Conservation (phyloP, 257 asterid genomes). For the Buddleja alternifolia region DNA sequence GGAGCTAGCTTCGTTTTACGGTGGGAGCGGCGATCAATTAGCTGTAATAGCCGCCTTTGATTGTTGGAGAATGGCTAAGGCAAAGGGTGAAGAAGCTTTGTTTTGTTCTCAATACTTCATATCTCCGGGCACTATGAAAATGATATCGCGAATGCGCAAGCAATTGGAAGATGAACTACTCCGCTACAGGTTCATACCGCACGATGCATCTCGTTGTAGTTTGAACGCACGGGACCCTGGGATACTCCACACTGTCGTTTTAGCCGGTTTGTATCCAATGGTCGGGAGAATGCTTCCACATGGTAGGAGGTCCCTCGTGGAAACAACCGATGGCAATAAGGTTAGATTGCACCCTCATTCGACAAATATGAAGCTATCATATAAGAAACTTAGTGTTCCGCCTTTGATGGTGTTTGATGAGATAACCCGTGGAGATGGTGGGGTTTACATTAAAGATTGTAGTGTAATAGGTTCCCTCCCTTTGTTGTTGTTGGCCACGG, state of each 20-base stretch:
- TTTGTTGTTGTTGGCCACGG: slow-evolving; percentile 70
- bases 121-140: slow-evolving; percentile 64
- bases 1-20: slow-evolving; percentile 74
- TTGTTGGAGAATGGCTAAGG: slow-evolving; percentile 76
- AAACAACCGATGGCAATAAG: slow-evolving; percentile 74
- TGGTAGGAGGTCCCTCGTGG: slow-evolving; percentile 51
- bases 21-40: slow-evolving; percentile 86
- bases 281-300: slow-evolving; percentile 71
- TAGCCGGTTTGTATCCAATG: slow-evolving; percentile 85
- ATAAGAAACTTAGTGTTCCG: slow-evolving; percentile 28
- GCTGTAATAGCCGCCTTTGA: slow-evolving; percentile 90
- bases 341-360: slow-evolving; percentile 76
- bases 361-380: slow-evolving; percentile 47
- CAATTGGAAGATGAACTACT: slow-evolving; percentile 63
- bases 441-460: slow-evolving; percentile 66
- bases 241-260: slow-evolving; percentile 71
- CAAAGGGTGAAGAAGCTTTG: slow-evolving; percentile 51
- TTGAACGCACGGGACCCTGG: slow-evolving; percentile 80
- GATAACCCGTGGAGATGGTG: slow-evolving; percentile 85
- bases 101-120: slow-evolving; percentile 76
- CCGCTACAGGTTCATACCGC: slow-evolving; percentile 62
- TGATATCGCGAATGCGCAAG: slow-evolving; percentile 75
- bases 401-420: slow-evolving; percentile 78
- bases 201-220: slow-evolving; percentile 57
- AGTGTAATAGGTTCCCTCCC: slow-evolving; percentile 76